phyloP scores from a whole-genome alignment of 768 basidiomycete genomes.

The Mycena filopes region DNA sequence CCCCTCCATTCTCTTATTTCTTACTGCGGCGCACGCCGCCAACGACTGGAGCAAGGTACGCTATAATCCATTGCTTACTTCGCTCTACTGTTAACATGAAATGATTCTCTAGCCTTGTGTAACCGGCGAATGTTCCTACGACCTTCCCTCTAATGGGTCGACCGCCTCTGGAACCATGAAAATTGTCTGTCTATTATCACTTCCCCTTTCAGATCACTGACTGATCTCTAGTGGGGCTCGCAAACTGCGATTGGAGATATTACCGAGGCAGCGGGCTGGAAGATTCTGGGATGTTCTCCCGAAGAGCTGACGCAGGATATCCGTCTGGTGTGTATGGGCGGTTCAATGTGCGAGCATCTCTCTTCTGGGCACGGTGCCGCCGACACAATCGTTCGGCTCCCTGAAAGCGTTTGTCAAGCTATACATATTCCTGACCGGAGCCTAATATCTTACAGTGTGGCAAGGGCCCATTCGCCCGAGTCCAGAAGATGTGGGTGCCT shows the following conservation, averaged over 20 bases:
- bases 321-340: slow-evolving; percentile 30
- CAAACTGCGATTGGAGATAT: slow-evolving; percentile 28
- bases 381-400: slow-evolving; percentile 46
- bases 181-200: slow-evolving; percentile 17
- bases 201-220: not conserved
- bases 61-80: too few species aligned
- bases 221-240: slow-evolving; percentile 3
- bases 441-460: slow-evolving; percentile 20
- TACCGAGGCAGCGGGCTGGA: slow-evolving; percentile 29
- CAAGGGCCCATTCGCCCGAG: slow-evolving; percentile 42
- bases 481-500: slow-evolving; percentile 41
- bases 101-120: slow-evolving; percentile 14
- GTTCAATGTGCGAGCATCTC: slow-evolving; percentile 26
- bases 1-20: slow-evolving; percentile 11
- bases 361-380: slow-evolving; percentile 36
- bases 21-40: slow-evolving; percentile 1
- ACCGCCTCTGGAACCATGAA: slow-evolving; percentile 25
- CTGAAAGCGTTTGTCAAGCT: slow-evolving; percentile 39
- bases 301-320: slow-evolving; percentile 30
- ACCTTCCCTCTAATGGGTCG: slow-evolving; percentile 26
- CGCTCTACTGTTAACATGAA: too few species aligned
- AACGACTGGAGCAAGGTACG: slow-evolving; percentile 30
- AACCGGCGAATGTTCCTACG: slow-evolving; percentile 23
- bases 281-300: slow-evolving; percentile 26
- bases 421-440: not conserved